Evolutionary conservation across 768 basidiomycete species (phyloP).

Genomic region (Agaricus bisporus): DNA sequence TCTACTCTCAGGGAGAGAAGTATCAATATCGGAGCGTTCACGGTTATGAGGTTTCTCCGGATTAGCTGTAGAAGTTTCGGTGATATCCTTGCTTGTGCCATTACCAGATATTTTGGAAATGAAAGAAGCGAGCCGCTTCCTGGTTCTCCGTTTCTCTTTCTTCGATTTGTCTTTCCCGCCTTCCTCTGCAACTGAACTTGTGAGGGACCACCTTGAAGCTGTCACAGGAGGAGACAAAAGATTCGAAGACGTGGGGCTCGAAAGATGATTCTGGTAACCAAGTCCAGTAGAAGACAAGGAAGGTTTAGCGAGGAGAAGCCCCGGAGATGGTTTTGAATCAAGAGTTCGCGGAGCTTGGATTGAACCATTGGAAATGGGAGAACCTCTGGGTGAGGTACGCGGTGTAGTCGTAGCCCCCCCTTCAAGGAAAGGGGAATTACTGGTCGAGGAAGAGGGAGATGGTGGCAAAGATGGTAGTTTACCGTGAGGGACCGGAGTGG

Average conservation of each 20-base stretch:
- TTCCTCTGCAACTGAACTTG: conserved; percentile 6
- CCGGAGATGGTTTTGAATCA: conserved; percentile 2
- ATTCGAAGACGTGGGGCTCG: not conserved
- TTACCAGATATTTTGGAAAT: conserved; percentile 9
- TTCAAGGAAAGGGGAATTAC: not conserved
- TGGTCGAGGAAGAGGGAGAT: not conserved
- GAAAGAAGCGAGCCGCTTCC: conserved; percentile 12
- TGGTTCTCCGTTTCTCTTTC: conserved; percentile 7
- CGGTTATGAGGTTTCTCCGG: not conserved
- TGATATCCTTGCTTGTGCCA: not conserved
- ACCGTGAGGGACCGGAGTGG: conserved; percentile 4
- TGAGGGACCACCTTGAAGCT: conserved; percentile 9
- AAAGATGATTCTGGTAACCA: conserved; percentile 2
- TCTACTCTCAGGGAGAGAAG: not conserved
- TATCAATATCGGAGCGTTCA: not conserved
- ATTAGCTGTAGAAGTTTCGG: not conserved
- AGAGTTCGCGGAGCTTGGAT: not conserved
- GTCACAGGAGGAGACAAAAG: conserved; percentile 4
- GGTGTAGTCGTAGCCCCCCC: not conserved
- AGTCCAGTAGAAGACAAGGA: conserved; percentile 1
- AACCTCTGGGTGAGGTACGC: not conserved
- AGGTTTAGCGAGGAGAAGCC: not conserved
- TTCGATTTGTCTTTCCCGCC: conserved; percentile 10
- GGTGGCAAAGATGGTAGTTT: not conserved
- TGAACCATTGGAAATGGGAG: not conserved